Base-by-base conservation (phyloP, 139 green algal genomes). In the Micractinium conductrix region DNA sequence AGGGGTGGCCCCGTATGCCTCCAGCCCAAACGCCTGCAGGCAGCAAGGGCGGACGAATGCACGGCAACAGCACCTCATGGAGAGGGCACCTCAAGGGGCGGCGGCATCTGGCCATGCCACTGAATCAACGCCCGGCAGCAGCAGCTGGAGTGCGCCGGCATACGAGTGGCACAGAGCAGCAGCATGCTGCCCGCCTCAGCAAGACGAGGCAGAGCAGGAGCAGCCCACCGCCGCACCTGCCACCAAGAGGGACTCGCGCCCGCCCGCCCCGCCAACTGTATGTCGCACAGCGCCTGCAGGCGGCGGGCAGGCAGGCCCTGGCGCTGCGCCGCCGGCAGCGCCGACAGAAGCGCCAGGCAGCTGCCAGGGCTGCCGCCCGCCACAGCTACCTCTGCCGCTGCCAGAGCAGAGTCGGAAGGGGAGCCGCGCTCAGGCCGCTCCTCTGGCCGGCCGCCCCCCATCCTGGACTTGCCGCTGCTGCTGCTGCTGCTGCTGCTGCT, bases 201-300 rank as follows among this genome's bases (percentile, higher is more conserved):
- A n/a, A n/a, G n/a, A n/a, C n/a, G n/a, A n/a, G n/a, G n/a, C n/a
- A n/a, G 60, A 37, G 17, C 60, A 68, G 60, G 17, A 68, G 60
- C 60, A 68, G 10, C 2, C 1, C 65, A 6, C 24, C 35, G 30
- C 6, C 78, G 0, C 65, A 78, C 53, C 65, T 84, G 40, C 45
- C 48, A 78, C 45, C 67, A 84, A 45, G 7, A 2, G 45, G 22
- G 28, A 38, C 37, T 22, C 3, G 33, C 10, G 58, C 38, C 28
- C 24, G 53, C 28, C 24, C n/a, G 45, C 40, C 42, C 37, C 16
- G 80, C 80, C 38, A 80, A 38, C 43, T 53, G 55, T 21, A 79
- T 48, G 12, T 48, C 40, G 71, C 69, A 85, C 28, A 85, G 69
- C 5, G 69, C 80, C 40, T 80, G 80, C 80, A 85, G 69, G 53